Base-by-base conservation (phyloP, 768 basidiomycete genomes). In the Auricularia sp. region DNA sequence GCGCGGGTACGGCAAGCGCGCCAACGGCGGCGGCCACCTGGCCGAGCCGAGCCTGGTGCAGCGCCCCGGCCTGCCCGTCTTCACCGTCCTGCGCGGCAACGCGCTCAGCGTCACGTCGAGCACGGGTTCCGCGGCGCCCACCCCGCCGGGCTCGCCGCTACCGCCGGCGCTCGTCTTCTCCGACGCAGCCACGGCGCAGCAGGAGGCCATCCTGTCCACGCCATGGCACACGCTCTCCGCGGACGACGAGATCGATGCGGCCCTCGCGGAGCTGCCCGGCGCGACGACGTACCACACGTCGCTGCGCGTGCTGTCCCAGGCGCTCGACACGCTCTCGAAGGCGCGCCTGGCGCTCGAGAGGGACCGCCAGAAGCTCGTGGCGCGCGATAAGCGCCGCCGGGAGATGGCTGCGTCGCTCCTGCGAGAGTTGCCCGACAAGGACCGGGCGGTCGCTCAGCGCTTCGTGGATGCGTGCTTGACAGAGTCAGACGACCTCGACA, bases 221-320 rank as follows among this genome's bases (percentile, higher is more conserved):
- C 3, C 6, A 29, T 59, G 56, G 56, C 56, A 59, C 56, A 18
- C 56, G 14, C 21, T 59, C 24, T 14, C 14, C 56, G 34, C 4
- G 7, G 56, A 59, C 56, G 56, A 59, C 56, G 56, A 59, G 8
- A 35, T 59, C 21, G 56, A 59, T 21, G 35, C 63, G 1, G 62
- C 45, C 35, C 44, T 68, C 10, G 44, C 44, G n/a, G 64, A 65
- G n/a, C 54, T 67, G 21, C 34, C 64, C 3, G 29, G 37, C 0
- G 11, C 29, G 8, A 1, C 2, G 24, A n/a, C 89, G 1, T 89
- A 89, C 68, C 85, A 89, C 68, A 77, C 84, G 1, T 82, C 86
- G 2, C 70, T 93, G 16, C 84, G 91, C 24, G 79, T 85, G 4
- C 75, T 94, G 18, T 92, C 91, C 0, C 82, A 83, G 1, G 87